Conservation (phyloP, 2,329 filamentous ascomycete species). For the Lecanicillium sp. region DNA sequence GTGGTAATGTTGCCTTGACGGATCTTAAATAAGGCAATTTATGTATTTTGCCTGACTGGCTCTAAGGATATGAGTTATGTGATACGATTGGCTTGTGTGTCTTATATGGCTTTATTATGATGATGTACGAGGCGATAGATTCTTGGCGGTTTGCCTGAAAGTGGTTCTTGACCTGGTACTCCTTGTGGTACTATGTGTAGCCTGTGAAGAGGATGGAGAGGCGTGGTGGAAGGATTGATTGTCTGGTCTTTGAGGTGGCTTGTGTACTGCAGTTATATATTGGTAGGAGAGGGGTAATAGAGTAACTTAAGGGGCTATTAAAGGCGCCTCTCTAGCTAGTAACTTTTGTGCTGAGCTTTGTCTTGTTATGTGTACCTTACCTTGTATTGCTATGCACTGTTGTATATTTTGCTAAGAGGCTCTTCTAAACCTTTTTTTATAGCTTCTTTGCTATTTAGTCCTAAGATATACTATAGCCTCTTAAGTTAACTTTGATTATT, state of each 20-base stretch:
- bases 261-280: too few relatives aligned
- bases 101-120: neutral
- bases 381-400: too few relatives aligned
- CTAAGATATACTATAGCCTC: neutral
- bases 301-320: too few relatives aligned
- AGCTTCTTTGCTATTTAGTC: neutral
- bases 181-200: neutral
- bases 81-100: neutral
- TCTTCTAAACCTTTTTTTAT: neutral
- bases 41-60: neutral
- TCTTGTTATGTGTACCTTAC: too few relatives aligned
- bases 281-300: too few relatives aligned
- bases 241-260: too few relatives aligned
- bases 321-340: too few relatives aligned
- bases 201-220: neutral
- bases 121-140: neutral
- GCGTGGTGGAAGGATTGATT: too few relatives aligned
- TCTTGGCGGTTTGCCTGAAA: neutral
- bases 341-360: too few relatives aligned
- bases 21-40: neutral
- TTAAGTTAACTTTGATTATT: constrained; percentile 5
- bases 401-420: neutral
- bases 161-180: neutral
- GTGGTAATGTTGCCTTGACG: constrained; percentile 1
- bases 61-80: neutral